Evolutionary conservation across 2,329 filamentous ascomycete genomes (phyloP).

Genomic region (Penicillium sp.): DNA sequence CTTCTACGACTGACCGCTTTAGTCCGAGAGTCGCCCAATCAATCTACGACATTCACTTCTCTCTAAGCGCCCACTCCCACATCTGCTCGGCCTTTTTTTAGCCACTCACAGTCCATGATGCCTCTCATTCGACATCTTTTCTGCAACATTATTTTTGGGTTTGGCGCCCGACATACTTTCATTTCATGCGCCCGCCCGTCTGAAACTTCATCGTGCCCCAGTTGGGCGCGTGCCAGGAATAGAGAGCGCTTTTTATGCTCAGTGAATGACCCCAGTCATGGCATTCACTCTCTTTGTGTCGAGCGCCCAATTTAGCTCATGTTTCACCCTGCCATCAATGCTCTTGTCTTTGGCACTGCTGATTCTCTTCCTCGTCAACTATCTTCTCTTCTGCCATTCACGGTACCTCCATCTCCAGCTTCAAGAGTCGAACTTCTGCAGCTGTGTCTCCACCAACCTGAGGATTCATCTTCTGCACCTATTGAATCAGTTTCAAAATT

Average conservation of each 20-base stretch:
- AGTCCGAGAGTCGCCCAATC: too few species aligned
- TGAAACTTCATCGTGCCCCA: conserved; percentile 30
- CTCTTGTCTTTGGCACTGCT: conserved; percentile 11
- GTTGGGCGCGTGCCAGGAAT: conserved; percentile 39
- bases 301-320: conserved; percentile 6
- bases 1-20: too few species aligned
- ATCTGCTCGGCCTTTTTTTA: conserved; percentile 1
- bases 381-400: conserved; percentile 3
- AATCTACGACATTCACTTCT: too few species aligned
- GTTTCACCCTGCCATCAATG: conserved; percentile 17
- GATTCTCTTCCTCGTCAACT: conserved; percentile 3
- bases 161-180: conserved; percentile 21
- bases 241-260: conserved; percentile 22
- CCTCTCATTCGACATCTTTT: neutral
- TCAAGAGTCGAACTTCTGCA: neutral
- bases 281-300: conserved; percentile 10
- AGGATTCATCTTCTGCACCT: too few species aligned
- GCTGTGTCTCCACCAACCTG: neutral
- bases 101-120: conserved; percentile 1
- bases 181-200: conserved; percentile 22
- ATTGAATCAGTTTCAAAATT: too few species aligned
- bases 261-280: conserved; percentile 12
- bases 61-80: neutral
- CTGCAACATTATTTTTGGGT: conserved; percentile 7
- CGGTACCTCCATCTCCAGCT: conserved; percentile 3